A percentile compares a stretch with the other conserved stretches of the same genome.
Evolutionary conservation across 345 rosid genomes (phyloP).

Genomic region (Linum trigynum): DNA sequence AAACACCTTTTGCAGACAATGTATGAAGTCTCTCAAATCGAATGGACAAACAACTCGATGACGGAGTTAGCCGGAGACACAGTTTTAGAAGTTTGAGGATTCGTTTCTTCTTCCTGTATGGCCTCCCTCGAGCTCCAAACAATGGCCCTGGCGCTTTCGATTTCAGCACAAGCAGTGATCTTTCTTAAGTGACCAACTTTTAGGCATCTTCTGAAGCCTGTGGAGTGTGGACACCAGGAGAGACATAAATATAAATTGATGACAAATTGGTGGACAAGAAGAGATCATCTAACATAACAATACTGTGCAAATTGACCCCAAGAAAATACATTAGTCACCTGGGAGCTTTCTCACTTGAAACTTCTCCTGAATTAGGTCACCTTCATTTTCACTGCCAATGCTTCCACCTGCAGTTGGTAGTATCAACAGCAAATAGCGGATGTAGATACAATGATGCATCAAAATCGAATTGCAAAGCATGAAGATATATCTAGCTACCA

Average conservation of each 20-base stretch:
- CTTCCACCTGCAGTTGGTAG: constrained; percentile 86
- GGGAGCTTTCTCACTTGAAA: constrained; percentile 91
- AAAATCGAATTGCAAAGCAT: too few relatives aligned
- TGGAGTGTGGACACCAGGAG: constrained; percentile 13
- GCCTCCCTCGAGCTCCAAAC: constrained; percentile 82
- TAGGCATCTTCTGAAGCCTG: constrained; percentile 99
- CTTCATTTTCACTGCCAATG: constrained; percentile 93
- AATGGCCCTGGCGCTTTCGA: constrained; percentile 90
- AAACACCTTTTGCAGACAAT: too few relatives aligned
- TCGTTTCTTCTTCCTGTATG: constrained; percentile 73
- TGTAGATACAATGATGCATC: neutral
- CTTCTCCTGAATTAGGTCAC: constrained; percentile 90
- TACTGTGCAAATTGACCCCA: neutral
- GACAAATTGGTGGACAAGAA: neutral
- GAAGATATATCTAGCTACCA: neutral
- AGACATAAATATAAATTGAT: constrained; percentile 2
- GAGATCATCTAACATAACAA: neutral
- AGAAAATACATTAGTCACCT: constrained; percentile 18
- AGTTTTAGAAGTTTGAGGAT: constrained; percentile 42
- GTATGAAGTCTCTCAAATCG: neutral
- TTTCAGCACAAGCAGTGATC: constrained; percentile 96
- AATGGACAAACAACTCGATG: too few relatives aligned
- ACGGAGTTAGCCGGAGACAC: constrained; percentile 33
- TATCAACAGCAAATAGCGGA: neutral
- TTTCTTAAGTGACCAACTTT: constrained; percentile 87